Evolutionary conservation across 2,329 filamentous ascomycete genomes (phyloP).

Genomic region (Alternaria sp.): DNA sequence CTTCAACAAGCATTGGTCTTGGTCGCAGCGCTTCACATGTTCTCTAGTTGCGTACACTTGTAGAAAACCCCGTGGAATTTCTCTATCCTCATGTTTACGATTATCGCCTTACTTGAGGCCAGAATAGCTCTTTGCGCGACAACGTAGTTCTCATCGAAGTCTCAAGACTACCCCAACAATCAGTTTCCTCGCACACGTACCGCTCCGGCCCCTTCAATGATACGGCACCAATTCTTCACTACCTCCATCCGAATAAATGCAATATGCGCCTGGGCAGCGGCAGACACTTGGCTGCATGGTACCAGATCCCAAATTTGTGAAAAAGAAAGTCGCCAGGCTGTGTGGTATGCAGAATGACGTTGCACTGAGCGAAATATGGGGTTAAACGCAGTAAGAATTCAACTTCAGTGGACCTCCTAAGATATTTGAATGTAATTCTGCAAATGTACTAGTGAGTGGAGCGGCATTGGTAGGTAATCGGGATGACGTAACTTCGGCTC

Average conservation of each 20-base stretch:
- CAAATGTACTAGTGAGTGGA: not conserved
- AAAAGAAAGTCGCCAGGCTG: not conserved
- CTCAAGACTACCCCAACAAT: not conserved
- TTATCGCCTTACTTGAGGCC: not conserved
- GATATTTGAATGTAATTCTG: not conserved
- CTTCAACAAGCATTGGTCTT: not conserved
- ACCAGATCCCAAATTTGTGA: not conserved
- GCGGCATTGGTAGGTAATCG: not conserved
- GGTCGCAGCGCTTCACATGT: not conserved
- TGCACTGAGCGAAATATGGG: not conserved
- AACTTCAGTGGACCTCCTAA: not conserved
- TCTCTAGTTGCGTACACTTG: not conserved
- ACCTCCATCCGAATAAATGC: not conserved
- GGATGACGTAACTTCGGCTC: constrained; percentile 16
- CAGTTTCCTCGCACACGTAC: not conserved
- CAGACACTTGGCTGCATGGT: not conserved
- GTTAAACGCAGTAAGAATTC: not conserved
- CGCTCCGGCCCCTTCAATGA: not conserved
- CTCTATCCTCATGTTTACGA: too few relatives aligned
- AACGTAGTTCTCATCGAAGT: not conserved
- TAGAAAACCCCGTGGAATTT: too few relatives aligned
- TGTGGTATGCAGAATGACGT: not conserved
- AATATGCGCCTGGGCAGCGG: not conserved
- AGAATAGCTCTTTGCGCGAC: not conserved
- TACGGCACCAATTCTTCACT: not conserved